A percentile compares a stretch with the other conserved stretches of the same genome.
These are phyloP conservation scores for Hymenoscyphus fructigenus DNA, from an alignment of 2,329 filamentous ascomycete genomes.

Conservation along the genomic window DNA sequence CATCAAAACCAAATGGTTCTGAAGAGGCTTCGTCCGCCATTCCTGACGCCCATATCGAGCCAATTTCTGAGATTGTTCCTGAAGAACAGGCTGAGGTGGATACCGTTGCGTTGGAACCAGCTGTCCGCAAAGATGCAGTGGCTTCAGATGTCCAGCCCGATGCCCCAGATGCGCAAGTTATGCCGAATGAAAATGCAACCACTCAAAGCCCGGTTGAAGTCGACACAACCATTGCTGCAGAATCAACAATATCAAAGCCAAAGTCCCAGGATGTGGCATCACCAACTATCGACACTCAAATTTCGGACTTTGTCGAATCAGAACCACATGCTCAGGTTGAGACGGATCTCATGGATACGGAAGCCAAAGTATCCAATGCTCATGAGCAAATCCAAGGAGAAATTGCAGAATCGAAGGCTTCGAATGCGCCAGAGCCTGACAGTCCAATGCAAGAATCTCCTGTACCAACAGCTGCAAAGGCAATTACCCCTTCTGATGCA, in stretches of 20 bases:
- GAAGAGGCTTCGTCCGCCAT: neutral
- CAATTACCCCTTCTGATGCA: neutral
- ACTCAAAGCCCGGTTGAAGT: neutral
- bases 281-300: neutral
- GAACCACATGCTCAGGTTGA: neutral
- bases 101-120: neutral
- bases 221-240: neutral
- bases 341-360: neutral
- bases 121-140: neutral
- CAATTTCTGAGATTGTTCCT: neutral
- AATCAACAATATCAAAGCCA: neutral
- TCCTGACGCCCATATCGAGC: neutral
- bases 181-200: neutral
- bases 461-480: neutral
- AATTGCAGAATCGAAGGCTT: neutral
- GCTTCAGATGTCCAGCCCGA: neutral
- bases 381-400: neutral
- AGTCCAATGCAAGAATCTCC: neutral
- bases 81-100: neutral
- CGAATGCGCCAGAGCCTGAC: neutral
- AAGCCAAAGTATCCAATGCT: neutral
- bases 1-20: neutral
- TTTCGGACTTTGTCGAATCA: neutral
- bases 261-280: neutral
- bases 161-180: neutral